Evolutionary conservation across 257 asterid species (phyloP), one percentile per base, ranked within the genome.

Genomic region (Gentiana dahurica): DNA sequence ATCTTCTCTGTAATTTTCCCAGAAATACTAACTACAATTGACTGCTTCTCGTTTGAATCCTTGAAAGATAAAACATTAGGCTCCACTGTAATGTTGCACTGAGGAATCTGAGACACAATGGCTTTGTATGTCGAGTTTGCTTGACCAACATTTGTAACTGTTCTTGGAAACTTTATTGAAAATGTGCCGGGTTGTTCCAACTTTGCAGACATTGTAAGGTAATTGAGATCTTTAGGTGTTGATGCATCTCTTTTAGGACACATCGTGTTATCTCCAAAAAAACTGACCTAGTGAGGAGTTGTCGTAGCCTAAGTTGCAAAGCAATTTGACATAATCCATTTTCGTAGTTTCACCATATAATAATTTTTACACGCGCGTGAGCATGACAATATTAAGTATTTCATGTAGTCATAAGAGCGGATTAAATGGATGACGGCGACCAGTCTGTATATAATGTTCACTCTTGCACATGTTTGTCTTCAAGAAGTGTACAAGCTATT

Each of bases 81-180:
- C n/a, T n/a, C n/a, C 61, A 70, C 77, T 0, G 65, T 53, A 59
- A 70, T 47, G 9, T 57, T 51, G 9, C 34, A 47, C 51, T 8
- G 33, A 0, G 67, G 12, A 13, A 38, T 35, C 4, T 43, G 44
- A 36, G 36, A 41, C 47, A 66, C 55, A 49, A 1, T 64, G 37
- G 71, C 81, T 9, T 50, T 61, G 62, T 74, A 77, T 12, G 74
- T 71, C 12, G 84, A 77, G 36, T 60, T 65, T 12, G 55, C 51
- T n/a, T 3, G 12, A 38, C 77, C 79, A 41, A 75, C 76, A 52
- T 78, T 78, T 4, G 68, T 71, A 2, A 71, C 71, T 2, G 75
- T 71, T 64, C 78, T 68, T 38, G 68, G 34, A 56, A 78, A 69
- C 32, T 15, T 60, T 10, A 65, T 64, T 4, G 66, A 52, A 8